phyloP scores from a whole-genome alignment of 2,329 filamentous ascomycete genomes.

The Colletotrichum graminicola region DNA sequence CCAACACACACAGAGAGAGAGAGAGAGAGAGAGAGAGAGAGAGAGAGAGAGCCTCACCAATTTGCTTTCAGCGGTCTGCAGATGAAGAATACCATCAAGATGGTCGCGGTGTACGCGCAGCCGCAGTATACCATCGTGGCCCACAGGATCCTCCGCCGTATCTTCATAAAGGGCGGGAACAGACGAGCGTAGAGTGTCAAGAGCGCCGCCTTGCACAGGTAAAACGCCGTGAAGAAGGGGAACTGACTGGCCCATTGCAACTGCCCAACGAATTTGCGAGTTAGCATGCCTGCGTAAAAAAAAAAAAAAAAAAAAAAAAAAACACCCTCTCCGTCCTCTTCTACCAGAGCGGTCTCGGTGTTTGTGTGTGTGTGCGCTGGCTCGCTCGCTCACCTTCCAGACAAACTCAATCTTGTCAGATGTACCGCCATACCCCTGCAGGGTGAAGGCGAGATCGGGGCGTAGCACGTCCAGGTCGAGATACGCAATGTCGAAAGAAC shows the following conservation, averaged over 20 bases:
- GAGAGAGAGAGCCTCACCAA: constrained; percentile 1
- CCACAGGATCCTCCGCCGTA: constrained; percentile 1
- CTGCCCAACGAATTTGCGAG: not conserved
- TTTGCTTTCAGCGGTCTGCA: constrained; percentile 7
- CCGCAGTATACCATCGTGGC: not conserved
- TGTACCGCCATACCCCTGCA: not conserved
- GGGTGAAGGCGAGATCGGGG: not conserved
- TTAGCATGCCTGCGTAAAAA: not conserved
- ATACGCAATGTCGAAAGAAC: constrained; percentile 7
- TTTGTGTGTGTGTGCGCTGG: not conserved
- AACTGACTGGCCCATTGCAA: constrained; percentile 1
- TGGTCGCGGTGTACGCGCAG: not conserved
- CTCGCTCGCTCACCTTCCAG: constrained; percentile 6
- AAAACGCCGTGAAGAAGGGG: constrained; percentile 9
- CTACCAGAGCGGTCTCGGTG: no score
- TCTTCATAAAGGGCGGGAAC: constrained; percentile 8
- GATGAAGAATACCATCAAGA: not conserved
- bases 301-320: not conserved
- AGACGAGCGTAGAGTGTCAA: not conserved
- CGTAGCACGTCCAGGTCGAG: not conserved
- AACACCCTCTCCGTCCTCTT: not conserved
- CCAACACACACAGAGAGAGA: not conserved
- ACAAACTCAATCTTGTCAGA: not conserved
- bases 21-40: no score
- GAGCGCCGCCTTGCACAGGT: constrained; percentile 15